Conservation (phyloP, 257 asterid genomes). For the Osmanthus fragrans region DNA sequence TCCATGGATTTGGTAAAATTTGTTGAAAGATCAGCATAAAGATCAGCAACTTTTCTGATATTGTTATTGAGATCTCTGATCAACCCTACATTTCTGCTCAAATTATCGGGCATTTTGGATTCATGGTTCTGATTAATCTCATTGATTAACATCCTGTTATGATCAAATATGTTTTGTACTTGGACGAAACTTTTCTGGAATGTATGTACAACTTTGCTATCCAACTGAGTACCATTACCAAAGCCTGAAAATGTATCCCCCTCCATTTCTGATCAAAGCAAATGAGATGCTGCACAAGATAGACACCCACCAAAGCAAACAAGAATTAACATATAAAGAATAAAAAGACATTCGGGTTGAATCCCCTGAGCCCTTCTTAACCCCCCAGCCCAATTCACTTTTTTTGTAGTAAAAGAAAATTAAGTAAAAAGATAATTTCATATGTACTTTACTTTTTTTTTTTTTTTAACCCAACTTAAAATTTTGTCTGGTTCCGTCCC, state of each 20-base stretch:
- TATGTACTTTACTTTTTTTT: too few relatives aligned
- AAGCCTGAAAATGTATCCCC: conserved; percentile 63
- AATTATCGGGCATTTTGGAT: conserved; percentile 77
- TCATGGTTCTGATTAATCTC: conserved; percentile 93
- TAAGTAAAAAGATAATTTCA: too few relatives aligned
- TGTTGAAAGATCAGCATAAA: conserved; percentile 76
- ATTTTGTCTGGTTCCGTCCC: too few relatives aligned
- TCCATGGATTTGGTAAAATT: conserved; percentile 63
- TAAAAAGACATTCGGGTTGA: not conserved
- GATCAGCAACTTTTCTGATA: conserved; percentile 80
- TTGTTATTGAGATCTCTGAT: conserved; percentile 83
- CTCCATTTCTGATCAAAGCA: conserved; percentile 60
- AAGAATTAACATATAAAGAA: conserved; percentile 11
- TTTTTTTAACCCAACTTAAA: too few relatives aligned
- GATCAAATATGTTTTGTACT: conserved; percentile 78
- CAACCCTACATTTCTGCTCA: conserved; percentile 80
- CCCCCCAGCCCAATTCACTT: too few relatives aligned
- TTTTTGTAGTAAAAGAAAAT: too few relatives aligned
- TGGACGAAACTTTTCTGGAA: conserved; percentile 86
- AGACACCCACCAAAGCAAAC: not conserved
- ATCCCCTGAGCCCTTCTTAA: not conserved
- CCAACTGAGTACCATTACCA: conserved; percentile 61
- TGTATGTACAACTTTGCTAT: conserved; percentile 68
- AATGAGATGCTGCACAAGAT: conserved; percentile 33
- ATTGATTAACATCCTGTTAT: conserved; percentile 69